A percentile compares a stretch with the other conserved stretches of the same genome.
These are phyloP conservation scores for Sclerotinia nivalis DNA, from an alignment of 2,329 filamentous ascomycete genomes.

Conservation along the genomic window DNA sequence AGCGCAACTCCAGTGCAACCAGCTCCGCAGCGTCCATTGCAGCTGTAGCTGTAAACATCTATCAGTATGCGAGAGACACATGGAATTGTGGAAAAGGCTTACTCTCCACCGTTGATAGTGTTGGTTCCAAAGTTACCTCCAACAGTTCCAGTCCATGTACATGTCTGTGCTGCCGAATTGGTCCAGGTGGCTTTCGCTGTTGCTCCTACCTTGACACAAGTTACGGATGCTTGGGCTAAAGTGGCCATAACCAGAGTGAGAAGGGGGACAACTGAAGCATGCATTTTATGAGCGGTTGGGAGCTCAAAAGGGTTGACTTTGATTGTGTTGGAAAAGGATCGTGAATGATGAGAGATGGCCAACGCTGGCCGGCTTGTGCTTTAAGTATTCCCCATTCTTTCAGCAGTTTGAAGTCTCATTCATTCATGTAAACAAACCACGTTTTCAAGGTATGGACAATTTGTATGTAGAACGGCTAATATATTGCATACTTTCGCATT, in stretches of 20 bases:
- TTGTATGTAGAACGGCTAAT: neutral
- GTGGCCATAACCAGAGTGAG: neutral
- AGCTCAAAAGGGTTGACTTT: neutral
- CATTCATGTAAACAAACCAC: neutral
- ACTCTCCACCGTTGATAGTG: conserved; percentile 47
- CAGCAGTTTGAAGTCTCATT: neutral
- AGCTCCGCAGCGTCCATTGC: conserved; percentile 51
- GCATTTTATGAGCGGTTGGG: neutral
- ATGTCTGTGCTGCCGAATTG: conserved; percentile 46
- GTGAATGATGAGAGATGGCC: too few species aligned
- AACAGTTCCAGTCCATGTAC: conserved; percentile 48
- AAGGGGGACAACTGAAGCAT: neutral
- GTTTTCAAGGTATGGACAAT: too few species aligned
- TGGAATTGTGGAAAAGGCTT: conserved; percentile 28
- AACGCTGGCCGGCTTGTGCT: neutral
- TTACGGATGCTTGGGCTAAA: conserved; percentile 37
- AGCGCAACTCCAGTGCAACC: conserved; percentile 48
- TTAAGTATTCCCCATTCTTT: neutral
- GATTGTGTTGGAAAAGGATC: neutral
- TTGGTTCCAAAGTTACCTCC: conserved; percentile 52
- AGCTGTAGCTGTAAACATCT: conserved; percentile 46
- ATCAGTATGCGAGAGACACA: neutral
- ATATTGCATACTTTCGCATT: neutral
- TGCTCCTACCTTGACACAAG: conserved; percentile 45
- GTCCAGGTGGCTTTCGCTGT: conserved; percentile 51